Evolutionary conservation across 352 stramenopile genomes (phyloP).

Genomic region (Globisporangium emineosum): DNA sequence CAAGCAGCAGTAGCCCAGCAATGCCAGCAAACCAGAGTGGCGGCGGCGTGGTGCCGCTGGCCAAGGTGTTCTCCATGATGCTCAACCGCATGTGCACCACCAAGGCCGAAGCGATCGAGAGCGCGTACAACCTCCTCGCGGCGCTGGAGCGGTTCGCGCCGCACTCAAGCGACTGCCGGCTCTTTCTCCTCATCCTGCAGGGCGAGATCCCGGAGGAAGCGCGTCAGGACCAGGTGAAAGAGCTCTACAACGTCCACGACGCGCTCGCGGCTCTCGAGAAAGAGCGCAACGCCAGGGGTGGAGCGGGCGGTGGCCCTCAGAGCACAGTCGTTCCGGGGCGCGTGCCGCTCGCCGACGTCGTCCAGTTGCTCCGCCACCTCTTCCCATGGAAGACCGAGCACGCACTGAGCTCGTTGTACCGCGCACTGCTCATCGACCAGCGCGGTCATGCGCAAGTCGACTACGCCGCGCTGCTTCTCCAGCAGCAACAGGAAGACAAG

Average conservation of each 20-base stretch:
- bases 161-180: conserved; percentile 42
- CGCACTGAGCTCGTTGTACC: conserved; percentile 39
- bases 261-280: conserved; percentile 44
- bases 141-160: conserved; percentile 39
- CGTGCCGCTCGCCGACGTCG: conserved; percentile 40
- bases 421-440: conserved; percentile 40
- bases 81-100: conserved; percentile 32
- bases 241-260: conserved; percentile 47
- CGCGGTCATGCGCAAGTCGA: conserved; percentile 36
- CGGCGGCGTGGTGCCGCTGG: conserved; percentile 21
- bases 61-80: conserved; percentile 32
- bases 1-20: background rate
- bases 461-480: conserved; percentile 40
- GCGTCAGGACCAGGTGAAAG: conserved; percentile 36
- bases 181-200: conserved; percentile 51
- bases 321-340: conserved; percentile 14
- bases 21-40: background rate
- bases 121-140: conserved; percentile 56
- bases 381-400: conserved; percentile 68
- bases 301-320: background rate
- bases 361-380: conserved; percentile 38
- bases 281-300: conserved; percentile 31
- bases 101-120: conserved; percentile 42
- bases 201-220: conserved; percentile 46
- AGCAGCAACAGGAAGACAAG: conserved; percentile 20